Evolutionary conservation across 2,329 filamentous ascomycete species (phyloP).

Genomic region (Xylaria sp.): DNA sequence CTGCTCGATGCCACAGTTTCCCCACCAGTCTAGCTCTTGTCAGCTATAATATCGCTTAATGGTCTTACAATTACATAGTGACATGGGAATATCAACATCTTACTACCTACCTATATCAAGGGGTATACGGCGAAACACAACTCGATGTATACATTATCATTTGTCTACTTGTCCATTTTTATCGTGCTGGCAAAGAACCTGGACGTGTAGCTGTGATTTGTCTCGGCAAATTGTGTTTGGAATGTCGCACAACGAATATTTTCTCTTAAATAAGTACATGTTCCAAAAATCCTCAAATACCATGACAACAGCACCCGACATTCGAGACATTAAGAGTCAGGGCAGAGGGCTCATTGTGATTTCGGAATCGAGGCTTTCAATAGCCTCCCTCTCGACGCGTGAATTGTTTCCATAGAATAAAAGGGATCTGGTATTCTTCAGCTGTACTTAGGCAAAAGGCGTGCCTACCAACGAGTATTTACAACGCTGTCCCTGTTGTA

Average conservation of each 20-base stretch:
- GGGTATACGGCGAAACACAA: neutral
- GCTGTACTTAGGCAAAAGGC: neutral
- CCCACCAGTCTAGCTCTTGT: conserved; percentile 6
- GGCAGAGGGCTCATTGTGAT: neutral
- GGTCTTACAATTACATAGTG: neutral
- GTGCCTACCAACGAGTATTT: neutral
- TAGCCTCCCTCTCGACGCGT: neutral
- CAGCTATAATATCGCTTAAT: neutral
- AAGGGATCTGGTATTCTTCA: conserved; percentile 9
- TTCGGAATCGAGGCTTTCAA: neutral
- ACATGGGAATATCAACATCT: neutral
- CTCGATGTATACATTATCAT: neutral
- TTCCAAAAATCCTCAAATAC: neutral
- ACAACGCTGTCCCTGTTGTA: conserved; percentile 14
- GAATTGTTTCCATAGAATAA: neutral
- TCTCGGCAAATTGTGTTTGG: conserved; percentile 6
- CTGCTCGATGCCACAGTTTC: conserved; percentile 4
- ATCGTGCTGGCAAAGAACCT: neutral
- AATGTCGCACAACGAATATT: neutral
- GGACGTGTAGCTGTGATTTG: conserved; percentile 13
- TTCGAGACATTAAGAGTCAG: neutral
- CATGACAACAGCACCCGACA: conserved; percentile 4
- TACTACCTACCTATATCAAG: neutral
- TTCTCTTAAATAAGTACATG: neutral
- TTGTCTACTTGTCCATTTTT: neutral